Percentiles rank a stretch among this genome's conserved stretches.
These are phyloP conservation scores for Mallotus nudiflorus DNA, from an alignment of 345 rosid species.

Conservation along the genomic window DNA sequence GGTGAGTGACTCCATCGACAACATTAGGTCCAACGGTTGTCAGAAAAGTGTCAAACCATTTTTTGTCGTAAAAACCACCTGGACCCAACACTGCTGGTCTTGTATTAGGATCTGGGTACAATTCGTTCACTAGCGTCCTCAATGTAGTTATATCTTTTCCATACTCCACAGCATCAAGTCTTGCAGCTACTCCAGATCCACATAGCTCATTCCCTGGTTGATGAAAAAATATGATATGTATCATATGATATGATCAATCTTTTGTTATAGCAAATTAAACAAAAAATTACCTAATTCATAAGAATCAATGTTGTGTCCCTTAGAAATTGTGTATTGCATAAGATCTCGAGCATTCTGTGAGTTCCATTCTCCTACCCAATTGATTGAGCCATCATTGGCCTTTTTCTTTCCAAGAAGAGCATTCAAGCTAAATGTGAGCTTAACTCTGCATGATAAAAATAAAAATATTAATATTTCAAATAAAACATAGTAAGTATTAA, in stretches of 20 bases:
- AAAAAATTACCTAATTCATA: constrained; percentile 56
- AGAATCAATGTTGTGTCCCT: constrained; percentile 58
- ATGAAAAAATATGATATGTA: neutral
- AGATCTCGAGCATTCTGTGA: constrained; percentile 42
- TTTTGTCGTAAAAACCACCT: constrained; percentile 53
- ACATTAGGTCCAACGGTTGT: constrained; percentile 42
- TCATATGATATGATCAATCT: neutral
- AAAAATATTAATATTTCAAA: constrained; percentile 32
- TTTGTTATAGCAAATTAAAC: too few relatives aligned
- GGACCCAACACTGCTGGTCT: constrained; percentile 56
- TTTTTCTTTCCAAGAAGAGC: constrained; percentile 44
- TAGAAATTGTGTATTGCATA: constrained; percentile 44
- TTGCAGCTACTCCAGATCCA: constrained; percentile 48
- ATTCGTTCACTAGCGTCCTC: constrained; percentile 32
- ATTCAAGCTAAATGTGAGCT: constrained; percentile 48
- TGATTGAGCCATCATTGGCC: neutral
- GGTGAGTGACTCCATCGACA: constrained; percentile 56
- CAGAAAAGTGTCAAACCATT: constrained; percentile 51
- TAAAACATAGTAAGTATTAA: too few relatives aligned
- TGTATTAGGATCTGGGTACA: constrained; percentile 32
- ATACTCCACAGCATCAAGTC: constrained; percentile 37
- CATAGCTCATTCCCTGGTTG: constrained; percentile 56
- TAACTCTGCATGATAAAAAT: constrained; percentile 28
- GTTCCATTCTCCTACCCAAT: constrained; percentile 52
- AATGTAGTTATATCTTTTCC: constrained; percentile 37